Conservation (phyloP, 768 basidiomycete species). For the Ephemerocybe angulata region DNA sequence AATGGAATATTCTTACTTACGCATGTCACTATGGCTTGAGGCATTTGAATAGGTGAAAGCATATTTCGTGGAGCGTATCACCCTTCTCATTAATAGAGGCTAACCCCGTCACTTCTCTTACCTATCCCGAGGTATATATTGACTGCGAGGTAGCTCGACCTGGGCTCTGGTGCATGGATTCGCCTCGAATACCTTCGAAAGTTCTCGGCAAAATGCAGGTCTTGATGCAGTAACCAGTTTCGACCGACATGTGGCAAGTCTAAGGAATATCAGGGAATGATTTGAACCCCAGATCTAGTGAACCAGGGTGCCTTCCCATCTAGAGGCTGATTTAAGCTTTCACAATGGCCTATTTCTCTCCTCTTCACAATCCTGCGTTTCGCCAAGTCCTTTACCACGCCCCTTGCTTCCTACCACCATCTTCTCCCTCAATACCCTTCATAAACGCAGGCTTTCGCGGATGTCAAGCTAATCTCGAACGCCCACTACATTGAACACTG, state of each 20-base stretch:
- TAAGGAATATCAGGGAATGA: neutral
- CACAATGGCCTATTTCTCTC: neutral
- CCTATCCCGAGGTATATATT: too few relatives aligned
- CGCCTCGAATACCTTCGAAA: neutral
- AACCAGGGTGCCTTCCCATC: slow-evolving; percentile 2
- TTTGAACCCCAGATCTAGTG: slow-evolving; percentile 12
- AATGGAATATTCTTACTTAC: neutral
- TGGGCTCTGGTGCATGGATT: neutral
- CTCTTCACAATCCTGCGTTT: slow-evolving; percentile 1
- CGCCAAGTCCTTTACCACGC: neutral
- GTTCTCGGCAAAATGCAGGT: slow-evolving; percentile 4
- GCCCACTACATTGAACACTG: too few relatives aligned
- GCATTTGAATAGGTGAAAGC: neutral
- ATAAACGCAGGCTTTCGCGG: neutral
- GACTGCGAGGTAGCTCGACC: too few relatives aligned
- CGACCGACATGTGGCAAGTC: neutral
- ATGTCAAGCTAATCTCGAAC: neutral
- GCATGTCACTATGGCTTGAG: neutral
- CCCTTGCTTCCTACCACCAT: neutral
- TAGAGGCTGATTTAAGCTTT: slow-evolving; percentile 8
- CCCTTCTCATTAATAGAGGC: neutral
- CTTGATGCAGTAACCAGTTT: slow-evolving; percentile 2
- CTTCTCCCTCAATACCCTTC: neutral
- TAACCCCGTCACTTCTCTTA: neutral
- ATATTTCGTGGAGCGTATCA: neutral